These are phyloP conservation scores for Talinum fruticosum DNA, from an alignment of 148 eudicot genomes.

Conservation along the genomic window DNA sequence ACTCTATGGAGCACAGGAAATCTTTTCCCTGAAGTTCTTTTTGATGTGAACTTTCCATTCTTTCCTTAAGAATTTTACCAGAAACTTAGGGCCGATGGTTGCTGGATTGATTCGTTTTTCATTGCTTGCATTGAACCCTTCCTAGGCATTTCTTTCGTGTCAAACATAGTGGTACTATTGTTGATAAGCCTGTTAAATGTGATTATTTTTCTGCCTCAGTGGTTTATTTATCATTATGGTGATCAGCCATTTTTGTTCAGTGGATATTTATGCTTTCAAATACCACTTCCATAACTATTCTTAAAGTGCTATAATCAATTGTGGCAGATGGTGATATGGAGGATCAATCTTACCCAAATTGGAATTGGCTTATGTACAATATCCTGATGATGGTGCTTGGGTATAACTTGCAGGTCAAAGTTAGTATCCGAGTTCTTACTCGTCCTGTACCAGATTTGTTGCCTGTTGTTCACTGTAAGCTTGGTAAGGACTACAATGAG, in stretches of 20 bases:
- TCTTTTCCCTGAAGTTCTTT: too few relatives aligned
- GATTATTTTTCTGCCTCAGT: not conserved
- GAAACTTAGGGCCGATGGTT: too few relatives aligned
- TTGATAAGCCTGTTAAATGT: not conserved
- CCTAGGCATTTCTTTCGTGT: not conserved
- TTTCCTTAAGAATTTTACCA: too few relatives aligned
- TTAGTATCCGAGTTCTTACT: slow-evolving; percentile 90
- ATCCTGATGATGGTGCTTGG: slow-evolving; percentile 2
- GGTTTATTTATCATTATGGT: not conserved
- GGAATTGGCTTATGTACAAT: not conserved
- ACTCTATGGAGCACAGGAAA: not conserved
- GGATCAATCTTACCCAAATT: not conserved
- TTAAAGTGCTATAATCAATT: not conserved
- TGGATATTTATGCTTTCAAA: not conserved
- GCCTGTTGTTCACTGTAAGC: slow-evolving; percentile 78
- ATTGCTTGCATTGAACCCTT: not conserved
- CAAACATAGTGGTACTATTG: not conserved
- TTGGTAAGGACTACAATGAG: slow-evolving; percentile 84
- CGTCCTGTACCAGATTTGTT: slow-evolving; percentile 67
- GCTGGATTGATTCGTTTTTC: not conserved
- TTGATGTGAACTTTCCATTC: too few relatives aligned
- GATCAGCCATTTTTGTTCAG: not conserved
- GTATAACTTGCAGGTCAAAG: slow-evolving; percentile 54
- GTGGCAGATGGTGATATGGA: not conserved
- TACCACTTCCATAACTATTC: not conserved